Evolutionary conservation across 2,329 filamentous ascomycete species (phyloP).

Genomic region (Alternaria tenuissima): DNA sequence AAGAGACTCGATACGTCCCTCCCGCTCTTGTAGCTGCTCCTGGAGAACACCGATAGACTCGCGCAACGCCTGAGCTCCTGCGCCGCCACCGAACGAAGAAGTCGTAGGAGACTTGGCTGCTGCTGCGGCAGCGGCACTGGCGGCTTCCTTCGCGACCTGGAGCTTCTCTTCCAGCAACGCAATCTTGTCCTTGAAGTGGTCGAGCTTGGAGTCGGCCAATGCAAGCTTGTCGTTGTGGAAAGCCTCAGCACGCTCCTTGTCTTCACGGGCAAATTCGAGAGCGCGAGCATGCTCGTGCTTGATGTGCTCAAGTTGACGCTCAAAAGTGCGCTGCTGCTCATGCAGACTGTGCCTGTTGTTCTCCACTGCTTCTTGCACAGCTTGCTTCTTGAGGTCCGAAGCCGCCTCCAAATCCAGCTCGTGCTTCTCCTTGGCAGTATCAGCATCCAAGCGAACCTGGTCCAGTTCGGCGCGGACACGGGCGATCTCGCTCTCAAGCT

Average conservation of each 20-base stretch:
- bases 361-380: slow-evolving; percentile 63
- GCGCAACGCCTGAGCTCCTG: slow-evolving; percentile 90
- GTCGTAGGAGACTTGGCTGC: slow-evolving; percentile 58
- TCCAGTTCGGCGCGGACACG: slow-evolving; percentile 79
- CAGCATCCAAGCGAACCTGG: slow-evolving; percentile 77
- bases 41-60: slow-evolving; percentile 97
- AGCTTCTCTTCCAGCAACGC: slow-evolving; percentile 88
- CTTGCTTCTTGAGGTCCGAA: slow-evolving; percentile 70
- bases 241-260: slow-evolving; percentile 80
- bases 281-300: slow-evolving; percentile 66
- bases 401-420: slow-evolving; percentile 87
- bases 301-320: slow-evolving; percentile 55
- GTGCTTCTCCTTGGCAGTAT: slow-evolving; percentile 80
- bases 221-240: slow-evolving; percentile 82
- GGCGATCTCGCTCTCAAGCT: slow-evolving; percentile 80
- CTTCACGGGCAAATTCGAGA: slow-evolving; percentile 77
- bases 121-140: slow-evolving; percentile 82
- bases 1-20: slow-evolving; percentile 86
- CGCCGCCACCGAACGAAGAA: slow-evolving; percentile 53
- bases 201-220: slow-evolving; percentile 82
- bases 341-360: slow-evolving; percentile 63
- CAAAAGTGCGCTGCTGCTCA: slow-evolving; percentile 57
- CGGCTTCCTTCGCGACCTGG: slow-evolving; percentile 87
- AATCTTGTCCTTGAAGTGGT: slow-evolving; percentile 86
- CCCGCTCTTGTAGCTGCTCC: slow-evolving; percentile 94